phyloP scores from a whole-genome alignment of 176 grass and related monocot genomes.

The Triticum turgidum region DNA sequence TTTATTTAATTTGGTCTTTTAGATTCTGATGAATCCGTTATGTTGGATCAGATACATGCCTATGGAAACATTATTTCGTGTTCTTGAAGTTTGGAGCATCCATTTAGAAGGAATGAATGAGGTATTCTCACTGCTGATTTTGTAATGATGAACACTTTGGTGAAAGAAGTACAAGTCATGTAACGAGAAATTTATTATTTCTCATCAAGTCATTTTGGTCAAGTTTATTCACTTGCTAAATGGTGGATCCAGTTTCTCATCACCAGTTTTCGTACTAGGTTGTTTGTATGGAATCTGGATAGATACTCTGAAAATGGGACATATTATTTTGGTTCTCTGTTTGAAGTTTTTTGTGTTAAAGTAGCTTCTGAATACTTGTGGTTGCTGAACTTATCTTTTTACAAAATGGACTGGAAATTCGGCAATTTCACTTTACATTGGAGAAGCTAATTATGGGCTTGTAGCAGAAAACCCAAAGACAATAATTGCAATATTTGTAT shows the following conservation, averaged over 20 bases:
- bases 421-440: neutral
- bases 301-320: neutral
- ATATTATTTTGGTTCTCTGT: constrained; percentile 9
- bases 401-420: neutral
- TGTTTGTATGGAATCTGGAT: constrained; percentile 6
- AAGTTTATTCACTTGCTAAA: constrained; percentile 13
- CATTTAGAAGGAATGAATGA: constrained; percentile 65
- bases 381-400: neutral
- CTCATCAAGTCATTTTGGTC: neutral
- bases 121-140: constrained; percentile 45
- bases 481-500: neutral
- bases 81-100: constrained; percentile 66
- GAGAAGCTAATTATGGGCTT: neutral
- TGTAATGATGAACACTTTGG: neutral
- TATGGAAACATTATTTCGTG: constrained; percentile 49
- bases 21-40: constrained; percentile 23
- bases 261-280: neutral
- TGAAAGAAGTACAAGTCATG: neutral
- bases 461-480: neutral
- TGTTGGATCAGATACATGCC: constrained; percentile 66
- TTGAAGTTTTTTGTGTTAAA: neutral
- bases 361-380: neutral
- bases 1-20: constrained; percentile 8
- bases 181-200: neutral
- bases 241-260: neutral